Base-by-base conservation (phyloP, 2,329 filamentous ascomycete species). In the Xenoacremonium recifei region DNA sequence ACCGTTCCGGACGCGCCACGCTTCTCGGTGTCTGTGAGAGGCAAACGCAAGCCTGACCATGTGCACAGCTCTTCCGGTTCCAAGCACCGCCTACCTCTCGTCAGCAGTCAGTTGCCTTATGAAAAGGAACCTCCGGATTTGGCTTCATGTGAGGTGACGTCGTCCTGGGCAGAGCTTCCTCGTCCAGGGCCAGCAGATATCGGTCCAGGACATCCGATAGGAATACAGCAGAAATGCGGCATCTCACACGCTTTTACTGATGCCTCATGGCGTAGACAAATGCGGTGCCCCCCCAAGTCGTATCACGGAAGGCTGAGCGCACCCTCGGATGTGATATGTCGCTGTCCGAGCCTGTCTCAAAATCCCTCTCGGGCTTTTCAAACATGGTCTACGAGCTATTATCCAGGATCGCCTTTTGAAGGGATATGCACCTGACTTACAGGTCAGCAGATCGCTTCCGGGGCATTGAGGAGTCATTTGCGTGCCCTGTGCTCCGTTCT, bases 401-500 rank as follows among this genome's bases (percentile, higher is more conserved):
- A n/a, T n/a, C n/a, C n/a, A n/a, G n/a, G n/a, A n/a, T n/a, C n/a
- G n/a, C n/a, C n/a, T n/a, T n/a, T n/a, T n/a, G n/a, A n/a, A n/a
- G n/a, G n/a, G n/a, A n/a, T n/a, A n/a, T n/a, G n/a, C n/a, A n/a
- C n/a, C n/a, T n/a, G n/a, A n/a, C n/a, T n/a, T n/a, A n/a, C n/a
- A n/a, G 47, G 52, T 55, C 54, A 57, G 52, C 52, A 49, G 54
- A 52, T 42, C 37, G 39, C 40, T 20, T 19, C 41, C 44, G 37
- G 44, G 54, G 54, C 50, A 54, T 39, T 45, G 41, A 45, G 45
- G 54, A 57, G 54, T 57, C 54, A 57, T 55, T 54, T 50, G 45
- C 46, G 29, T 51, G 48, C 51, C n/a, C n/a, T n/a, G n/a, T n/a
- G n/a, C n/a, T n/a, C n/a, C n/a, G n/a, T n/a, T n/a, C n/a, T 41